Conservation (phyloP, 1,284 basidiomycete genomes). For the Albatrellus sp. region DNA sequence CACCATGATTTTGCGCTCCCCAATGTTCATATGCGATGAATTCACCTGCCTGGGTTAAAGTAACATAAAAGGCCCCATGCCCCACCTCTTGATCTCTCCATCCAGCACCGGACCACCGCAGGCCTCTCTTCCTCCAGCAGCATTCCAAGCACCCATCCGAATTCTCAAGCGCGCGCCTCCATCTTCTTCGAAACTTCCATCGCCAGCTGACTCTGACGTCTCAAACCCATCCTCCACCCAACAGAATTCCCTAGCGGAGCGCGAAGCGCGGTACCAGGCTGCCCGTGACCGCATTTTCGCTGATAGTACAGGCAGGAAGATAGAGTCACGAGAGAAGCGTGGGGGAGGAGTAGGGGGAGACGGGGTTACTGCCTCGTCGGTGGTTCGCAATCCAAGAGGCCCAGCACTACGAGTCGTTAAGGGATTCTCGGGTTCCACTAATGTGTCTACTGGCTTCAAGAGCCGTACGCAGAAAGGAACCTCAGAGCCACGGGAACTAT, state of each 20-base stretch:
- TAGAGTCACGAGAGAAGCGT: too few species aligned
- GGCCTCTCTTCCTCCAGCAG: constrained; percentile 21
- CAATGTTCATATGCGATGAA: not conserved
- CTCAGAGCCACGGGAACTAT: too few species aligned
- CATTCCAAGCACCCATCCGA: constrained; percentile 23
- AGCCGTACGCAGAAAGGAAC: too few species aligned
- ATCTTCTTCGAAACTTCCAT: constrained; percentile 1
- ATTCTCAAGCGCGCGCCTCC: constrained; percentile 24
- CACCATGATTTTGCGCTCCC: not conserved
- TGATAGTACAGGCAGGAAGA: not conserved
- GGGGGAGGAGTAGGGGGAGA: too few species aligned
- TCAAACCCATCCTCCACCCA: constrained; percentile 1
- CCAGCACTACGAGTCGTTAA: too few species aligned
- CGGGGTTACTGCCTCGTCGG: too few species aligned
- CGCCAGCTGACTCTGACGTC: constrained; percentile 4
- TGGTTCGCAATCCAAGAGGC: too few species aligned
- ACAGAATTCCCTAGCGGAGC: constrained; percentile 20
- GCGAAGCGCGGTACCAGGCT: constrained; percentile 26
- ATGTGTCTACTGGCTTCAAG: too few species aligned
- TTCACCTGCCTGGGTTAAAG: constrained; percentile 14
- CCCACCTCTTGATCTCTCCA: constrained; percentile 26
- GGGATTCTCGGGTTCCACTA: too few species aligned
- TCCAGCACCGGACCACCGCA: constrained; percentile 16
- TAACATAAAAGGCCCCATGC: constrained; percentile 33
- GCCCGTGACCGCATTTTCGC: constrained; percentile 27